Evolutionary conservation across 768 basidiomycete genomes (phyloP), one percentile per base, ranked within the genome.

Genomic region (Mycena haematopus): DNA sequence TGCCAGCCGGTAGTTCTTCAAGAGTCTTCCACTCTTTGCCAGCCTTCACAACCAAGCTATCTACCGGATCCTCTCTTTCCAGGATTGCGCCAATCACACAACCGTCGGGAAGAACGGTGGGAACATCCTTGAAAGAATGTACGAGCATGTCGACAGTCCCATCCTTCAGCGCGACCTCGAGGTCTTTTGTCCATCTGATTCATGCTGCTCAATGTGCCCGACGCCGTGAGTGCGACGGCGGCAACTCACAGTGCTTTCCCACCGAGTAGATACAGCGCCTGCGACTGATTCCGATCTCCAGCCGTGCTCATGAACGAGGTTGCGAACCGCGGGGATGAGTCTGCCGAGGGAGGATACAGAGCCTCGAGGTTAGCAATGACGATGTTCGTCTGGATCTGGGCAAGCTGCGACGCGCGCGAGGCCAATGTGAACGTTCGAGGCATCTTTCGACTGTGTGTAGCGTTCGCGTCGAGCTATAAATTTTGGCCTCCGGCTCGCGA

Each of bases 111-210:
- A 99, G 80, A 7, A 80, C 80, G 1, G 96, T 99, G 4, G 96
- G 96, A 33, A 98, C 86, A 73, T 99, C 97, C 75, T 99, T 99
- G 69, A 93, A 80, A 36, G 85, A 88, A 77, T 99, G 96, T 21
- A 99, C 88, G 69, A 99, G 86, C 83, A 98, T 87, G 73, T 99
- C 97, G 52, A 96, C 90, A 14, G 82, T 78, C 31, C 82, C 77
- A 46, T 88, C 82, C 57, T 86, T 81, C 63, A 99, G 78, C 46
- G 87, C 88, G 21, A 92, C 90, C 73, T 99, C 97, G 56, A 99
- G 87, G 69, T 98, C 96, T 69, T 94, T 92, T 38, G 97, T 99
- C 97, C 97, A 42, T 21, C 36, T 38, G 14, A 38, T 38, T 31
- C 36, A 13, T 13, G 36, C 36, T 38, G 36, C 36, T 38, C 36